phyloP scores from a whole-genome alignment of 2,329 filamentous ascomycete species.

The Trichoderma polysporum region DNA sequence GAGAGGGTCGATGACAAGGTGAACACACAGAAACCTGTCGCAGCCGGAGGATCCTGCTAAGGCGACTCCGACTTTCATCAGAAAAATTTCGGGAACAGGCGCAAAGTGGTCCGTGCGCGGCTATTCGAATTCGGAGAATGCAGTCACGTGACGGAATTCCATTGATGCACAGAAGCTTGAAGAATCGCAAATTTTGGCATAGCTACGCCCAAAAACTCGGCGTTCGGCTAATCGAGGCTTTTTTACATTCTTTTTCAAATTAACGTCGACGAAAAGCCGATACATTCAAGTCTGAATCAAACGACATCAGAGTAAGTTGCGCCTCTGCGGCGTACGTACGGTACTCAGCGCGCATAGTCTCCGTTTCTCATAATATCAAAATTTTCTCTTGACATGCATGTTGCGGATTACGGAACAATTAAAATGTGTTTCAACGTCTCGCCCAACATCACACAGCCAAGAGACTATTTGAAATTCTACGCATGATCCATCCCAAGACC shows the following conservation, averaged over 20 bases:
- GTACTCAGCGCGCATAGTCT: neutral
- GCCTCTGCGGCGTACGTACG: neutral
- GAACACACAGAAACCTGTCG: slow-evolving; percentile 17
- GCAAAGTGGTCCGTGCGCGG: slow-evolving; percentile 29
- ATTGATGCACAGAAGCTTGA: neutral
- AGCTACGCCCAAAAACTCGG: neutral
- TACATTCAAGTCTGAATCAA: neutral
- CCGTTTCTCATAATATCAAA: neutral
- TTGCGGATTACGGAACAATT: neutral
- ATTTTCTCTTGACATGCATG: neutral
- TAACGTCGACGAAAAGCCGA: neutral
- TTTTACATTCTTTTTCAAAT: neutral
- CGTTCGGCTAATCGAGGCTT: neutral
- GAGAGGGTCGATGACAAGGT: slow-evolving; percentile 19
- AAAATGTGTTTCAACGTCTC: neutral
- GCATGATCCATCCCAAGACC: neutral
- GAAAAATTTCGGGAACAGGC: slow-evolving; percentile 33
- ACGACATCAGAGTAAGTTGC: neutral
- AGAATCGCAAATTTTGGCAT: neutral
- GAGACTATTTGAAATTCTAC: neutral
- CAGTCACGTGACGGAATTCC: slow-evolving; percentile 18
- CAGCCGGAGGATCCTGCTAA: slow-evolving; percentile 16
- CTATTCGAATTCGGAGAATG: neutral
- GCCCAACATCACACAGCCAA: neutral
- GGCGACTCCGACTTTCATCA: slow-evolving; percentile 20